Conservation (phyloP, 2,329 filamentous ascomycete species). For the Epichloe uncinata region DNA sequence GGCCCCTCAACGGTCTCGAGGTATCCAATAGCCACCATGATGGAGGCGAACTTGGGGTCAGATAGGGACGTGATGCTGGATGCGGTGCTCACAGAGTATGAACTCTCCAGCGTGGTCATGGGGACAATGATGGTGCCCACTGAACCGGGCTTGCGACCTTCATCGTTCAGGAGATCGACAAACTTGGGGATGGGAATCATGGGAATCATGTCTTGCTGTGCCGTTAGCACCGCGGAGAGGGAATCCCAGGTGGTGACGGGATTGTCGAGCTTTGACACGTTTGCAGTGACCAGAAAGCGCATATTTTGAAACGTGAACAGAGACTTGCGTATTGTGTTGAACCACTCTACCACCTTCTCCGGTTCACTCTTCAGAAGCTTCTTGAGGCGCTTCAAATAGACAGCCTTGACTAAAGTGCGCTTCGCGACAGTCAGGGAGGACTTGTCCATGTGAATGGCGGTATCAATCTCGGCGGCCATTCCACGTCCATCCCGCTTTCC, state of each 20-base stretch:
- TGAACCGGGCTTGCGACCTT: slow-evolving; percentile 62
- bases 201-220: slow-evolving; percentile 25
- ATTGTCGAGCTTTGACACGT: slow-evolving; percentile 58
- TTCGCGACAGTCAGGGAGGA: slow-evolving; percentile 66
- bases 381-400: slow-evolving; percentile 77
- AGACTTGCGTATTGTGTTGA: slow-evolving; percentile 60
- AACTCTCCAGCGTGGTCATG: slow-evolving; percentile 86
- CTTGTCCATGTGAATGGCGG: slow-evolving; percentile 67
- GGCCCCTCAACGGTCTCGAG: slow-evolving; percentile 90
- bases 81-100: slow-evolving; percentile 66
- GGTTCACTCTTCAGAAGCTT: slow-evolving; percentile 68
- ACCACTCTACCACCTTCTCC: slow-evolving; percentile 58
- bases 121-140: slow-evolving; percentile 68
- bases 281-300: slow-evolving; percentile 70
- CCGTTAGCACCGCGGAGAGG: slow-evolving; percentile 26
- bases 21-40: slow-evolving; percentile 81
- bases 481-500: slow-evolving; percentile 71
- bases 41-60: slow-evolving; percentile 66
- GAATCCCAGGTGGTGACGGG: slow-evolving; percentile 69
- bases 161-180: slow-evolving; percentile 56
- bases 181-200: slow-evolving; percentile 44
- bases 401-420: slow-evolving; percentile 70
- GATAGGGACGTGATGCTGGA: slow-evolving; percentile 62
- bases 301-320: slow-evolving; percentile 80
- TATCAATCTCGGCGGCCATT: slow-evolving; percentile 53